Base-by-base conservation (phyloP, 1,284 basidiomycete genomes). In the Rhizoctonia solani region DNA sequence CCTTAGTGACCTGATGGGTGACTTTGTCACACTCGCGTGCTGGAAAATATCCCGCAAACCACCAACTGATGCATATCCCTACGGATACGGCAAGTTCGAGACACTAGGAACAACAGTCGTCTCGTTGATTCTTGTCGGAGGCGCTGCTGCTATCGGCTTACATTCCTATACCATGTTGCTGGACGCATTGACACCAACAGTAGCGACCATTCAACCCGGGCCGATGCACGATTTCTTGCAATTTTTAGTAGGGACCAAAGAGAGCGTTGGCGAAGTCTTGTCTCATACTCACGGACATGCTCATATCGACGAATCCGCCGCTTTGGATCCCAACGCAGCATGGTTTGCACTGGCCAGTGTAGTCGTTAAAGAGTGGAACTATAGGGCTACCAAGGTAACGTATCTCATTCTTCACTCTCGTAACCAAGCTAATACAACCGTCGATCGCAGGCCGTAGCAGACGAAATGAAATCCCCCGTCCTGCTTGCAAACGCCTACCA, bases 41-140 rank as follows among this genome's bases (percentile, higher is more conserved):
- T 98, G 95, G 92, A 87, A 87, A 65, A 83, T 97, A 69, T 94
- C 92, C 1, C 85, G 93, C 66, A 87, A 85, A 74, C 85, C 88
- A 19, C 89, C 94, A 1, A 89, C 88, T 4, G 83, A 82, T 71
- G 81, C 78, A 69, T 96, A 94, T 75, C 94, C 93, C 0, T 90
- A 91, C 69, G 93, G 83, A 3, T 95, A 95, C 74, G 89, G 90
- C 71, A 98, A 98, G 78, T 95, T 94, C 73, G 95, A 98, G 77
- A 95, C 95, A 3, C 82, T 96, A 47, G 95, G 95, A 50, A 95
- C 93, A 9, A 85, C 91, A 6, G 86, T 89, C 30, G 89, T 80
- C n/a, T 75, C 75, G 21, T 69, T 78, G n/a, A 75, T 80, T n/a
- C 74, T 81, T 54, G 79, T 85, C 8, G 81, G 90, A 4, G 95